A percentile compares a stretch with the other conserved stretches of the same genome.
These are phyloP conservation scores for Fusarium sp. DNA, from an alignment of 2,329 filamentous ascomycete genomes.

Conservation along the genomic window DNA sequence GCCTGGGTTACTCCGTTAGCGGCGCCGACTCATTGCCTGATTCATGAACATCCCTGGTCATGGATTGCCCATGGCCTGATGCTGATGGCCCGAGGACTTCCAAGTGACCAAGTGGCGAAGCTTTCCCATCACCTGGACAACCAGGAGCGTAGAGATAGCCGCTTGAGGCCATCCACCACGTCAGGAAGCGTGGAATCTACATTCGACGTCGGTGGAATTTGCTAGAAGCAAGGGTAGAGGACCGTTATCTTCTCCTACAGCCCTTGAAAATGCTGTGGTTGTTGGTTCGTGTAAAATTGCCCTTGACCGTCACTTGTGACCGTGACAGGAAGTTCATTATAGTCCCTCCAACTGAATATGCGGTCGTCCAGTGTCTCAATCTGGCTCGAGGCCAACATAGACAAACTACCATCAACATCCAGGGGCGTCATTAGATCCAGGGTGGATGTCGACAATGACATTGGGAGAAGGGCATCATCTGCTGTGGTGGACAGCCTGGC, in stretches of 20 bases:
- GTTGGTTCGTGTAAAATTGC: neutral
- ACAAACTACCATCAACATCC: neutral
- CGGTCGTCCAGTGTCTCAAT: neutral
- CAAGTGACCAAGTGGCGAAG: no score
- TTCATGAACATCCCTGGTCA: neutral
- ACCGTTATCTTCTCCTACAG: neutral
- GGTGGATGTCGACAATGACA: neutral
- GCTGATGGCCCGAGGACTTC: neutral
- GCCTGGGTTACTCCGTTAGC: neutral
- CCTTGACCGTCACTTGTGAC: neutral
- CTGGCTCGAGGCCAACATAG: neutral
- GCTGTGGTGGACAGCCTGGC: neutral
- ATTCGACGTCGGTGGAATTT: neutral
- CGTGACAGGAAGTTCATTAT: neutral
- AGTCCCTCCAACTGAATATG: neutral
- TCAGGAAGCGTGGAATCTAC: neutral
- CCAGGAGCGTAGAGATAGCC: neutral
- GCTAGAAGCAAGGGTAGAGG: neutral
- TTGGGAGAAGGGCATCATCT: neutral
- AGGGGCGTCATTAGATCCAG: neutral
- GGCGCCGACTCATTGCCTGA: neutral
- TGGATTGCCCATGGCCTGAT: neutral
- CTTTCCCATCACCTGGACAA: neutral
- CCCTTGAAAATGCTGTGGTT: neutral
- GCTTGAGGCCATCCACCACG: neutral